phyloP scores from a whole-genome alignment of 2,329 filamentous ascomycete genomes.

The Coleophoma eucalyptorum region DNA sequence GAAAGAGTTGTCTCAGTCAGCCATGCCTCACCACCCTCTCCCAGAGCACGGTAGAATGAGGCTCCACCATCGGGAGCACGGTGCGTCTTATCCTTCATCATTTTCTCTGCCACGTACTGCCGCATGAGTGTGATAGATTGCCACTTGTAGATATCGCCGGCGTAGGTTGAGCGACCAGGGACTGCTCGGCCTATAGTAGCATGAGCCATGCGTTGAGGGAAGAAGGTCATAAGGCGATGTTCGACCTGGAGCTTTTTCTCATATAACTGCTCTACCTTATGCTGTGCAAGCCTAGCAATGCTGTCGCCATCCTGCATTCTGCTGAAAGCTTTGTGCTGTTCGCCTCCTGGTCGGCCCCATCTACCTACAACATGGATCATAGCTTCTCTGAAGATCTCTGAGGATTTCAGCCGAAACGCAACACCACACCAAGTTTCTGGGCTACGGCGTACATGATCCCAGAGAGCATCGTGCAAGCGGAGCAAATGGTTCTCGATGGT shows the following conservation, averaged over 20 bases:
- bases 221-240: slow-evolving; percentile 14
- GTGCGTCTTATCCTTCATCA: slow-evolving; percentile 12
- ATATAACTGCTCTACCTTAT: slow-evolving; percentile 16
- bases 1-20: slow-evolving; percentile 5
- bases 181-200: slow-evolving; percentile 3
- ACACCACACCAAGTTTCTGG: slow-evolving; percentile 21
- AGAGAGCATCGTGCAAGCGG: slow-evolving; percentile 18
- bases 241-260: slow-evolving; percentile 19
- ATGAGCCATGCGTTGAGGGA: slow-evolving; percentile 18
- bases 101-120: slow-evolving; percentile 14
- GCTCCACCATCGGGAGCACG: slow-evolving; percentile 20
- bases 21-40: slow-evolving; percentile 12
- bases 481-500: slow-evolving; percentile 20
- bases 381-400: slow-evolving; percentile 23
- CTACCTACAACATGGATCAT: slow-evolving; percentile 21
- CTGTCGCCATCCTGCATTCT: background rate
- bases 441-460: slow-evolving; percentile 13
- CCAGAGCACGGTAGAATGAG: slow-evolving; percentile 18
- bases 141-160: slow-evolving; percentile 24
- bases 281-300: slow-evolving; percentile 11
- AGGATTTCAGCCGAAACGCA: slow-evolving; percentile 17
- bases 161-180: slow-evolving; percentile 21
- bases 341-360: slow-evolving; percentile 10
- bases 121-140: slow-evolving; percentile 17
- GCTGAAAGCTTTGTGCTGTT: slow-evolving; percentile 9